Evolutionary conservation across 495 filamentous ascomycete species (phyloP).

Genomic region (Viridothelium virens): DNA sequence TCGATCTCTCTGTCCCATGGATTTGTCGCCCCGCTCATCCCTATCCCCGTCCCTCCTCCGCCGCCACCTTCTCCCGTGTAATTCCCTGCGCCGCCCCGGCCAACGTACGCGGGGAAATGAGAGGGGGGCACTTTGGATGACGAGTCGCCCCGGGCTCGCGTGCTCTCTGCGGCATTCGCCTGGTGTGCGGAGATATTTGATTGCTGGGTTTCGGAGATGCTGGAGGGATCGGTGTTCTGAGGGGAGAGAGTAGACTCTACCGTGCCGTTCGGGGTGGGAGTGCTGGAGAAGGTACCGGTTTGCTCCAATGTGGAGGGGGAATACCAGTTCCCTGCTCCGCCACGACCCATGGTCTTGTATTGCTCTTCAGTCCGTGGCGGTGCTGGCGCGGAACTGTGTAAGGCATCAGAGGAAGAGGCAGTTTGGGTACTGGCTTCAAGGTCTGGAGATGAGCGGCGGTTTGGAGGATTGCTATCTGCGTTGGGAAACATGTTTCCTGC

Average conservation of each 20-base stretch:
- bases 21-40: not conserved
- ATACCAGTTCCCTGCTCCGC: constrained; percentile 55
- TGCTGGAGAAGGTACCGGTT: constrained; percentile 24
- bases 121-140: not conserved
- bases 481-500: constrained; percentile 57
- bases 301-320: constrained; percentile 30
- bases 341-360: constrained; percentile 50
- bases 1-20: not conserved
- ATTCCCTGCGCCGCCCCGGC: constrained; percentile 3
- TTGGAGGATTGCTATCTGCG: constrained; percentile 18
- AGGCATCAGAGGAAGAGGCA: constrained; percentile 28
- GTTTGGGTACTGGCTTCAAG: constrained; percentile 30
- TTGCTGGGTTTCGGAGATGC: not conserved
- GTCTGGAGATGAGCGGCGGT: constrained; percentile 18
- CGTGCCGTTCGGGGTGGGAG: not conserved
- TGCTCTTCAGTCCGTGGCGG: constrained; percentile 21
- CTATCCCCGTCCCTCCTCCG: not conserved
- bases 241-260: not conserved
- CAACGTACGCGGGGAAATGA: not conserved
- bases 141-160: not conserved
- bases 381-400: not conserved
- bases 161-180: not conserved
- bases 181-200: not conserved
- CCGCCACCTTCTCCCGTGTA: not conserved
- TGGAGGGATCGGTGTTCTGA: not conserved